A percentile compares a stretch with the other conserved stretches of the same genome.
These are phyloP conservation scores for Solanum neorickii DNA, from an alignment of 257 asterid species.

Conservation along the genomic window DNA sequence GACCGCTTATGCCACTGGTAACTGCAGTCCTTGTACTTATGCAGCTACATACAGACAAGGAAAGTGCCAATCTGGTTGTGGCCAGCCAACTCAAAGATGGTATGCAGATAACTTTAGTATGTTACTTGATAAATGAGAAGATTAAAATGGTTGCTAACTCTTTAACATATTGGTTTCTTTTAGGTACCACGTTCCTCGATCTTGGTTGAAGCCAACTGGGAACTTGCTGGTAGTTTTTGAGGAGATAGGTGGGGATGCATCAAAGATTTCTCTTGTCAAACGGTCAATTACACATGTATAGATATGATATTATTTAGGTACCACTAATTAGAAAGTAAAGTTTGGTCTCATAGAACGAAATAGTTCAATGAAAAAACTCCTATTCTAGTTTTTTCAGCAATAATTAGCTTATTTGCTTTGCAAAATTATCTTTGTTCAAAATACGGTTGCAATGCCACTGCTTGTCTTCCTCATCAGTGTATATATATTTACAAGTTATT, in stretches of 20 bases:
- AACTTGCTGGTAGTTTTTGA: conserved; percentile 71
- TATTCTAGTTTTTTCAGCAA: not conserved
- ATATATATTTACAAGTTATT: not conserved
- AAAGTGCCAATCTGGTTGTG: conserved; percentile 88
- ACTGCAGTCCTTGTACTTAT: conserved; percentile 57
- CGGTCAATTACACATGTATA: conserved; percentile 39
- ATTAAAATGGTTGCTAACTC: not conserved
- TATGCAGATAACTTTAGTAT: conserved; percentile 2
- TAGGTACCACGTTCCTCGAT: conserved; percentile 93
- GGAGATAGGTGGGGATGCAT: conserved; percentile 90
- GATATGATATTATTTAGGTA: conserved; percentile 4
- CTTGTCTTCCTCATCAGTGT: not conserved
- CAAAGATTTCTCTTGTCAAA: conserved; percentile 59
- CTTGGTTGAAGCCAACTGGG: conserved; percentile 67
- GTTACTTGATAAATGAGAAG: not conserved
- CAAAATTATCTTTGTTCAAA: not conserved
- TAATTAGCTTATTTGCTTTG: not conserved
- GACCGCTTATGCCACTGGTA: conserved; percentile 66
- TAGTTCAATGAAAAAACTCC: not conserved
- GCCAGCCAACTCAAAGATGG: conserved; percentile 95
- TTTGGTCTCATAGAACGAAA: not conserved
- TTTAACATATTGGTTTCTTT: not conserved
- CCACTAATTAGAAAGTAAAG: not conserved
- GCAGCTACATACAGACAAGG: conserved; percentile 49
- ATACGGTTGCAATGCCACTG: not conserved